Conservation (phyloP, 371 early-diverging fungal species). For the Capillidium heterosporum region DNA sequence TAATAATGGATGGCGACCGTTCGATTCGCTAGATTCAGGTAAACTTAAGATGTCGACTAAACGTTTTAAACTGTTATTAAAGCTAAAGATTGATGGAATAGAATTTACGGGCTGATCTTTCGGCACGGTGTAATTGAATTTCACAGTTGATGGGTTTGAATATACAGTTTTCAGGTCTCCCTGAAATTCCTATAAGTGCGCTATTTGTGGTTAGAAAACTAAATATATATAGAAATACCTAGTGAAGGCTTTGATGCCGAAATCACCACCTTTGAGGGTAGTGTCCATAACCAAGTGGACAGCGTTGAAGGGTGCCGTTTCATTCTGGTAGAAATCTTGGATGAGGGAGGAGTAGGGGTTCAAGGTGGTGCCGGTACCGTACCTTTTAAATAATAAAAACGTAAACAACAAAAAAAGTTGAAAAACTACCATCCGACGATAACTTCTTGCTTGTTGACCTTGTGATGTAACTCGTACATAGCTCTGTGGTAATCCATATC, state of each 20-base stretch:
- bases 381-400: constrained; percentile 13
- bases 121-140: constrained; percentile 72
- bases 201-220: constrained; percentile 11
- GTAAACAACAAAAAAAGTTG: background rate
- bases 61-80: background rate
- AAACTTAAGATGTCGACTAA: constrained; percentile 56
- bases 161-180: constrained; percentile 50
- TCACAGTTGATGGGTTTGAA: constrained; percentile 77
- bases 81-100: constrained; percentile 6
- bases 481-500: constrained; percentile 77
- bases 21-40: constrained; percentile 27
- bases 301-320: constrained; percentile 59
- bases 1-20: constrained; percentile 23
- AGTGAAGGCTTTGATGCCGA: constrained; percentile 58
- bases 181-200: constrained; percentile 42
- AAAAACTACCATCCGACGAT: constrained; percentile 70
- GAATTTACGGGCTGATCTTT: constrained; percentile 55
- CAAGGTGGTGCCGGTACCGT: constrained; percentile 52
- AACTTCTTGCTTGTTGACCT: constrained; percentile 70
- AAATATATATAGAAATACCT: constrained; percentile 17
- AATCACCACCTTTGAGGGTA: constrained; percentile 40
- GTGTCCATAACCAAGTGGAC: constrained; percentile 80
- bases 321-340: constrained; percentile 72
- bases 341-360: constrained; percentile 61
- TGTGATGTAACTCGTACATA: constrained; percentile 72